Evolutionary conservation across 2,329 filamentous ascomycete species (phyloP), one percentile per base, ranked within the genome.

Genomic region (Botrytis sinoallii): DNA sequence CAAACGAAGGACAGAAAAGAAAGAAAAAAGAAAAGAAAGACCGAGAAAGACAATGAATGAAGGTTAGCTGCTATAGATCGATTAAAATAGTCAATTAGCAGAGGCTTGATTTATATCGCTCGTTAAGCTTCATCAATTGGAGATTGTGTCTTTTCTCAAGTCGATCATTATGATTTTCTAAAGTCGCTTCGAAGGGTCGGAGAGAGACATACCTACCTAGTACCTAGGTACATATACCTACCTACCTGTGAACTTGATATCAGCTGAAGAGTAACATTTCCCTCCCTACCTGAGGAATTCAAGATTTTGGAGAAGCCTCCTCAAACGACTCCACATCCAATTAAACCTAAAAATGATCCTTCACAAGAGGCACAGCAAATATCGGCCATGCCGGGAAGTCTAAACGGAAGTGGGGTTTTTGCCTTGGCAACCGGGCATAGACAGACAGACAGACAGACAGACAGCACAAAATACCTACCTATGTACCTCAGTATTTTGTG

Each of bases 281-380:
- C 46, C 46, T 48, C 22, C 22, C 4, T 52, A 52, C 48, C 48
- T 52, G 48, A 65, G 18, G 18, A 12, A 46, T 14, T 16, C 10
- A 65, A 20, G 29, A 40, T 38, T 57, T 38, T 12, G 64, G 35
- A 52, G 64, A 40, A 29, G 32, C 44, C 14, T 67, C 35, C 44
- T 52, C 64, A 67, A 18, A 52, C 32, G 12, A 67, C 64, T 52
- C 64, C 64, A 67, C 64, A 46, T 67, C 32, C 32, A 67, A 67
- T 67, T 44, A 66, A 48, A 66, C 64, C 5, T 46, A 66, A 16
- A 14, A 16, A 22, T 52, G 32, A 67, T 67, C 46, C 64, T 40
- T 32, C 32, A 52, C 44, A 25, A 52, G 22, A 38, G 32, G 14
- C 64, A 67, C 46, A 52, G 7, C 32, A 67, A 52, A 67, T 38